Evolutionary conservation across 768 basidiomycete genomes (phyloP), one percentile per base, ranked within the genome.

Genomic region (Tricholoma terreum): DNA sequence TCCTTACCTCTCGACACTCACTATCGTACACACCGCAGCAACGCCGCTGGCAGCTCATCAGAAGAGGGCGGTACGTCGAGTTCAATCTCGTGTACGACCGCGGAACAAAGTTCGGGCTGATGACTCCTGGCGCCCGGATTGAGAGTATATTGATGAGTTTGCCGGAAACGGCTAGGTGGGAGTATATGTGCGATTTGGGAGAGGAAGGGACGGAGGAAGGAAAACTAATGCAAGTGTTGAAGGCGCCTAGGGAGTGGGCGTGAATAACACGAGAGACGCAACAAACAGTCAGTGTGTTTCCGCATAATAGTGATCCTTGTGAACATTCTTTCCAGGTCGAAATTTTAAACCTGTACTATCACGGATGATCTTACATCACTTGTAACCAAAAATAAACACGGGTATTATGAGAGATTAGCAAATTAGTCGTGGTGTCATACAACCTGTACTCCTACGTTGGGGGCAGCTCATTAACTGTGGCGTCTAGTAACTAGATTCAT

Each of bases 61-160:
- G 97, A 40, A 78, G 95, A 22, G 95, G 95, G 1, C 81, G 95
- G 60, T 96, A 98, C 67, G 96, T 96, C 52, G 96, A 99, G 71
- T 99, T 94, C 74, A 94, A 94, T 70, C 71, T 95, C 60, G 85
- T 94, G 10, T 85, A 87, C 61, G 92, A 94, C 65, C 79, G 92
- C 45, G 92, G 92, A 1, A 94, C 92, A 21, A 93, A 90, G 68
- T 95, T 92, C 63, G 92, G 91, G 6, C 73, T 93, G 58, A 83
- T 82, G 74, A 91, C 90, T 2, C 92, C 92, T 24, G 90, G 90
- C 19, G 89, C 92, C 9, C 77, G 93, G 61, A 87, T 94, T 17
- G 93, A 95, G 75, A 92, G 90, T 69, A 92, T 94, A 56, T 70
- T 94, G 36, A 94, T 94, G 92, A 92, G 87, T 70, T 72, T 95